Percentiles rank a stretch among this genome's conserved stretches.
Conservation (phyloP, 106 monocot species). For the Chionographis japonica region DNA sequence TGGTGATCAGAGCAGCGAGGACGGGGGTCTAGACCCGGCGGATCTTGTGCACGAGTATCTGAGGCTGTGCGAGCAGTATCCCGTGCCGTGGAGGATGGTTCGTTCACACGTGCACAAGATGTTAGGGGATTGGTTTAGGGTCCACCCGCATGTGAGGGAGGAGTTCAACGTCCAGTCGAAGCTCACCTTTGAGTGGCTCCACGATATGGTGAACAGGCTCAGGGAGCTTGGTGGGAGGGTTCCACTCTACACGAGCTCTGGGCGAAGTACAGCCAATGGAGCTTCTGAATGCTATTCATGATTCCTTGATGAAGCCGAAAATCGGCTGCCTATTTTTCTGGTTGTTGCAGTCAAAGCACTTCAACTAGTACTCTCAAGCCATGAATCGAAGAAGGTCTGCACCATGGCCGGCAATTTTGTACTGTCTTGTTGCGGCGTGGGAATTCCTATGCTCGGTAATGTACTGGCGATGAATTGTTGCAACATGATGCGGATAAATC, state of each 20-base stretch:
- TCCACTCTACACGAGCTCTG: conserved; percentile 42
- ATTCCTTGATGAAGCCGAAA: not conserved
- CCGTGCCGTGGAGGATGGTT: conserved; percentile 93
- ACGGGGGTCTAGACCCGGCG: conserved; percentile 51
- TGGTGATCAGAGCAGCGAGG: not conserved
- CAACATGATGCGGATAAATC: too few relatives aligned
- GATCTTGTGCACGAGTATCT: conserved; percentile 80
- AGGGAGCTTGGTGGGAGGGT: conserved; percentile 43
- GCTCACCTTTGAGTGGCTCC: conserved; percentile 89
- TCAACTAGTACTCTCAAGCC: conserved; percentile 10
- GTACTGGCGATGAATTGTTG: too few relatives aligned
- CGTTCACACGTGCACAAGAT: conserved; percentile 96
- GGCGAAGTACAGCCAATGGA: conserved; percentile 20
- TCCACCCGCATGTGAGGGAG: conserved; percentile 81
- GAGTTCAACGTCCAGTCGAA: conserved; percentile 77
- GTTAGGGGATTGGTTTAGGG: conserved; percentile 90
- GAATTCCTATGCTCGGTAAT: too few relatives aligned
- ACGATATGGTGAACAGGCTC: conserved; percentile 69
- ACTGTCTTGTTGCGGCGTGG: too few relatives aligned
- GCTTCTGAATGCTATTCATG: conserved; percentile 6
- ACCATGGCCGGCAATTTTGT: too few relatives aligned
- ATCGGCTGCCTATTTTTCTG: conserved; percentile 8
- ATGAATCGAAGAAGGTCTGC: too few relatives aligned
- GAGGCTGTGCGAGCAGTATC: conserved; percentile 79
- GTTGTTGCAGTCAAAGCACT: not conserved